These are phyloP conservation scores for Aspergillus jensenii DNA, from an alignment of 2,329 filamentous ascomycete genomes.

Conservation along the genomic window DNA sequence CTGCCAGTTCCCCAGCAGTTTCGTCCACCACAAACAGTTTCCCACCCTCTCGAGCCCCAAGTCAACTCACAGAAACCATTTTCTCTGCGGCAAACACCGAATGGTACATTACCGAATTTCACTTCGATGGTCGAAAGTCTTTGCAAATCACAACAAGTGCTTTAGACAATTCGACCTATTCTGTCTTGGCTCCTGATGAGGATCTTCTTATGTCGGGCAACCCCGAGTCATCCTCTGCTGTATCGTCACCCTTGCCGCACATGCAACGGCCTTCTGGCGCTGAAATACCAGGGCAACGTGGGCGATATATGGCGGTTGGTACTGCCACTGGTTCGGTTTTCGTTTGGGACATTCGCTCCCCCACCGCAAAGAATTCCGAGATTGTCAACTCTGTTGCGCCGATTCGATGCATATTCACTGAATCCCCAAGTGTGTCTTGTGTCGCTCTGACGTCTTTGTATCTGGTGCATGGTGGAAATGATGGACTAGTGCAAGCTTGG, in stretches of 20 bases:
- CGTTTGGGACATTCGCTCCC: slow-evolving; percentile 80
- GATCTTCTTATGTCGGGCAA: slow-evolving; percentile 67
- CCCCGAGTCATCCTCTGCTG: slow-evolving; percentile 55
- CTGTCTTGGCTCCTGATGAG: slow-evolving; percentile 70
- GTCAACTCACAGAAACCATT: slow-evolving; percentile 29
- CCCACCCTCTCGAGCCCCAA: slow-evolving; percentile 35
- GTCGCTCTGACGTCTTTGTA: slow-evolving; percentile 83
- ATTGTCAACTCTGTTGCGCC: slow-evolving; percentile 64
- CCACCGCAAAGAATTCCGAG: slow-evolving; percentile 54
- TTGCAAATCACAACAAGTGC: slow-evolving; percentile 68
- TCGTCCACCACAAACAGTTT: slow-evolving; percentile 19
- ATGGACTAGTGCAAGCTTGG: slow-evolving; percentile 95
- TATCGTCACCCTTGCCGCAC: slow-evolving; percentile 54
- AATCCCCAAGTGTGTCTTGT: slow-evolving; percentile 82
- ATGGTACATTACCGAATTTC: slow-evolving; percentile 65
- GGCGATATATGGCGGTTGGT: slow-evolving; percentile 76
- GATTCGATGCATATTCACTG: slow-evolving; percentile 80
- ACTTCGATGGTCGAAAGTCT: slow-evolving; percentile 59
- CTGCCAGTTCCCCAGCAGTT: slow-evolving; percentile 25
- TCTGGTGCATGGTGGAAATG: slow-evolving; percentile 87
- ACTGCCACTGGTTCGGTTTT: slow-evolving; percentile 75
- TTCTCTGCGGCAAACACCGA: slow-evolving; percentile 52
- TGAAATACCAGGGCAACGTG: slow-evolving; percentile 81
- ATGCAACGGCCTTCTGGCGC: slow-evolving; percentile 43
- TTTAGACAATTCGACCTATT: slow-evolving; percentile 72